Base-by-base conservation (phyloP, 768 basidiomycete species). In the Pleurotus platypus region DNA sequence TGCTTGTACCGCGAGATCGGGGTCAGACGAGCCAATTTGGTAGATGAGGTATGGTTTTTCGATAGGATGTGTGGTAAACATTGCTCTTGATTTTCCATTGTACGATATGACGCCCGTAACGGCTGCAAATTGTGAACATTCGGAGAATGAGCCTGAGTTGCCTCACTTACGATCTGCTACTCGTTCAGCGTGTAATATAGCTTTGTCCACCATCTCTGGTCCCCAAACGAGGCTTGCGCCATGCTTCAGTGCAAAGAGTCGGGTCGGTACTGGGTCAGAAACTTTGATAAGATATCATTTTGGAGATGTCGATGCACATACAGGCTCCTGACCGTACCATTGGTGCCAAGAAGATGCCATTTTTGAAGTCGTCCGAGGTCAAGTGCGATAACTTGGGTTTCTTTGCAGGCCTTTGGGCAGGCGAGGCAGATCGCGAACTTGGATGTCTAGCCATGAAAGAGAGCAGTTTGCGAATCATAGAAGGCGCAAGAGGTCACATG, bases 171-270 rank as follows among this genome's bases (percentile, higher is more conserved):
- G 86, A 78, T 98, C 89, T 16, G 98, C 92, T 37, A 77, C 82
- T 58, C 97, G 81, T 61, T 87, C 82, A 0, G 91, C 73, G 57
- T 95, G 90, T 27, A 98, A 74, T 54, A 99, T 93, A 13, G 97
- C 97, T 72, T 90, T 94, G 74, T 99, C 97, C 6, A 99, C 89
- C 49, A 91, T 89, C 69, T 99, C 97, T 0, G 97, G 97, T 9
- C 91, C 89, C 97, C 96, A 98, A 0, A 98, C 94, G 9, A 98
- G 78, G 7, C 87, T 87, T 2, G 95, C 95, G 3, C 96, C 95
- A 67, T 98, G 90, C 63, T 94, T 94, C 39, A 98, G 77, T 12
- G 94, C 87, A 61, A 91, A 86, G 5, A 96, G 70, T 24, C 93
- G 85, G 35, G 89, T 93, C 0, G 92, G 92, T 22, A 95, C 93